Percentiles rank a stretch among this genome's conserved stretches.
phyloP scores from a whole-genome alignment of 345 rosid species.

The Lumnitzera littorea region DNA sequence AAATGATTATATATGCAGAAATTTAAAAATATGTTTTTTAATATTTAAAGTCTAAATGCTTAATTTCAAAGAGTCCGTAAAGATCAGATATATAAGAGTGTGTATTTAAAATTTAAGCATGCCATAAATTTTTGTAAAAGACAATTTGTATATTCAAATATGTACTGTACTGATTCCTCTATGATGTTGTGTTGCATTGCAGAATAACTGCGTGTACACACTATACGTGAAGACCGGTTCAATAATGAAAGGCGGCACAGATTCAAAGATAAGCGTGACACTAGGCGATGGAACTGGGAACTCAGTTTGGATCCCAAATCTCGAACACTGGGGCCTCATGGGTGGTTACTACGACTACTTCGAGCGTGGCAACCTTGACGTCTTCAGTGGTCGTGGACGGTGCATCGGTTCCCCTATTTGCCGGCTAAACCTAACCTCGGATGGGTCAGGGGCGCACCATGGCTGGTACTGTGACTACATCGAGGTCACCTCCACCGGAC shows the following conservation, averaged over 20 bases:
- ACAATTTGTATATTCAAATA: no score
- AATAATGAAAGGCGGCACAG: slow-evolving; percentile 30
- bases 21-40: no score
- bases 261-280: slow-evolving; percentile 28
- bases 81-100: no score
- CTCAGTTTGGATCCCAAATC: slow-evolving; percentile 20
- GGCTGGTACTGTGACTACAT: slow-evolving; percentile 50
- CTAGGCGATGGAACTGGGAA: slow-evolving; percentile 22
- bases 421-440: slow-evolving; percentile 41
- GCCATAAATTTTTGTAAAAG: no score
- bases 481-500: slow-evolving; percentile 35
- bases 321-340: slow-evolving; percentile 37
- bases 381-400: slow-evolving; percentile 30
- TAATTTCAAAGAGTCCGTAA: no score
- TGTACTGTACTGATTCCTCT: no score
- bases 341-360: slow-evolving; percentile 28
- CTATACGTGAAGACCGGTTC: slow-evolving; percentile 37
- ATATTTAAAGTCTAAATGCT: no score
- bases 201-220: slow-evolving; percentile 23
- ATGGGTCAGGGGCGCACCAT: slow-evolving; percentile 33
- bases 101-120: no score
- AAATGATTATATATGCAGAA: no score
- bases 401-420: slow-evolving; percentile 34
- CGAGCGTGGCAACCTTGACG: slow-evolving; percentile 34
- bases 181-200: no score